These are phyloP conservation scores for Achaetomiella virescens DNA, from an alignment of 495 filamentous ascomycete genomes.

Conservation along the genomic window DNA sequence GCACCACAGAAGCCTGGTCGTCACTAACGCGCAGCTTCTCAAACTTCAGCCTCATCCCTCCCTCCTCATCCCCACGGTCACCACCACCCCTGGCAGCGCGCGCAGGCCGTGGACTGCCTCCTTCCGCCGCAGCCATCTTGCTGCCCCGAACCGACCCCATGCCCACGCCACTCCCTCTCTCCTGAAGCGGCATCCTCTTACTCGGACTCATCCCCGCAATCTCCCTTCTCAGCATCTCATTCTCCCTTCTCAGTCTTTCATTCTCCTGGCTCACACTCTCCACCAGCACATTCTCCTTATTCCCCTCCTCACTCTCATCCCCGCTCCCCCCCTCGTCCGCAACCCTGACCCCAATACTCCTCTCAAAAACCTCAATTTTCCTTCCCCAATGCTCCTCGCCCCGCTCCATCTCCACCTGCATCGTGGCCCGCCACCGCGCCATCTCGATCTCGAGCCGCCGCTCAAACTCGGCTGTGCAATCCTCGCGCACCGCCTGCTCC, in stretches of 20 bases:
- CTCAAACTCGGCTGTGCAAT: conserved; percentile 83
- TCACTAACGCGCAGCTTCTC: conserved; percentile 24
- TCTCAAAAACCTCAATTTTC: conserved; percentile 81
- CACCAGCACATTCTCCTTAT: conserved; percentile 46
- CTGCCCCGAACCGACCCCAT: not conserved
- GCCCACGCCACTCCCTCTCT: conserved; percentile 27
- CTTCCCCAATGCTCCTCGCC: conserved; percentile 80
- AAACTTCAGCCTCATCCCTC: conserved; percentile 18
- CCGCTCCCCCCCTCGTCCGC: conserved; percentile 15
- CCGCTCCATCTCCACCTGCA: conserved; percentile 65
- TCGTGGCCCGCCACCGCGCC: conserved; percentile 65
- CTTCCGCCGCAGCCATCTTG: conserved; percentile 1
- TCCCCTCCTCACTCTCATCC: conserved; percentile 30
- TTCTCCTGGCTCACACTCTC: conserved; percentile 59
- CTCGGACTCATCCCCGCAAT: conserved; percentile 35
- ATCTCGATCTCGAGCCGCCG: conserved; percentile 64
- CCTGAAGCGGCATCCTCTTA: conserved; percentile 40
- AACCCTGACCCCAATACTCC: conserved; percentile 48
- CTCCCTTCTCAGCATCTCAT: conserved; percentile 46
- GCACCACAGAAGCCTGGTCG: conserved; percentile 2
- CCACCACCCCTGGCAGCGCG: not conserved
- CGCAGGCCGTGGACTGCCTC: conserved; percentile 11
- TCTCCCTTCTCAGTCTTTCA: conserved; percentile 49
- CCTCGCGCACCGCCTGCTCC: conserved; percentile 84
- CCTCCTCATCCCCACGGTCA: conserved; percentile 13